Evolutionary conservation across 257 asterid genomes (phyloP).

Genomic region (Nemophila menziesii): DNA sequence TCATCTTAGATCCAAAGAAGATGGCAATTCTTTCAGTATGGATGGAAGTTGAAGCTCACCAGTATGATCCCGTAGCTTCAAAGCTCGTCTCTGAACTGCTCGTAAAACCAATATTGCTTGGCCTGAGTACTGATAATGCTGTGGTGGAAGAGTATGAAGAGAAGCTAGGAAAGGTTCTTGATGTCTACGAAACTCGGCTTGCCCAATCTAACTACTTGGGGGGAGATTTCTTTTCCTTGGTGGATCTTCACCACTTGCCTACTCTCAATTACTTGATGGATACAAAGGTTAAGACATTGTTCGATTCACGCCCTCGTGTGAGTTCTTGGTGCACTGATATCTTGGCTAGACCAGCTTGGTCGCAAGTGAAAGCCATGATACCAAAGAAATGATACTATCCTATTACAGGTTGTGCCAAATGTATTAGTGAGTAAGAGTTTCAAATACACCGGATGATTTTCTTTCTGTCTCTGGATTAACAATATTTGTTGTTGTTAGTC

Average conservation of each 20-base stretch:
- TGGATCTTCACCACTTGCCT: constrained; percentile 44
- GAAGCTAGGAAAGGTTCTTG: constrained; percentile 25
- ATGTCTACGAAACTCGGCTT: constrained; percentile 41
- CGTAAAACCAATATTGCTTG: constrained; percentile 31
- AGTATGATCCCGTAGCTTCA: constrained; percentile 28
- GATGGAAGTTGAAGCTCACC: constrained; percentile 58
- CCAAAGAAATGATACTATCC: constrained; percentile 2
- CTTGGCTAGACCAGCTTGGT: constrained; percentile 42
- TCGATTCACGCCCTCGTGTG: constrained; percentile 32
- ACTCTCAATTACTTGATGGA: constrained; percentile 20
- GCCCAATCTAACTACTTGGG: constrained; percentile 32
- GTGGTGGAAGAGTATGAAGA: constrained; percentile 9
- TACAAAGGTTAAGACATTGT: constrained; percentile 29
- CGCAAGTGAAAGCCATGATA: constrained; percentile 18
- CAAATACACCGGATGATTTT: no score
- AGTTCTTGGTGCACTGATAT: constrained; percentile 31
- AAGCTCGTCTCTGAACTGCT: constrained; percentile 33
- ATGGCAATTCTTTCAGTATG: constrained; percentile 26
- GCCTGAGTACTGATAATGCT: constrained; percentile 28
- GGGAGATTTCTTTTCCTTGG: constrained; percentile 34
- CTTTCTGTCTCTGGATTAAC: no score
- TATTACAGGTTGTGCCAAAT: no score
- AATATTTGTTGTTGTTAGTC: no score
- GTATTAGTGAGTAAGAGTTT: no score
- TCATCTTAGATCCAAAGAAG: constrained; percentile 29